These are phyloP conservation scores for Naganishia liquefaciens DNA, from an alignment of 1,284 basidiomycete species.

Conservation along the genomic window DNA sequence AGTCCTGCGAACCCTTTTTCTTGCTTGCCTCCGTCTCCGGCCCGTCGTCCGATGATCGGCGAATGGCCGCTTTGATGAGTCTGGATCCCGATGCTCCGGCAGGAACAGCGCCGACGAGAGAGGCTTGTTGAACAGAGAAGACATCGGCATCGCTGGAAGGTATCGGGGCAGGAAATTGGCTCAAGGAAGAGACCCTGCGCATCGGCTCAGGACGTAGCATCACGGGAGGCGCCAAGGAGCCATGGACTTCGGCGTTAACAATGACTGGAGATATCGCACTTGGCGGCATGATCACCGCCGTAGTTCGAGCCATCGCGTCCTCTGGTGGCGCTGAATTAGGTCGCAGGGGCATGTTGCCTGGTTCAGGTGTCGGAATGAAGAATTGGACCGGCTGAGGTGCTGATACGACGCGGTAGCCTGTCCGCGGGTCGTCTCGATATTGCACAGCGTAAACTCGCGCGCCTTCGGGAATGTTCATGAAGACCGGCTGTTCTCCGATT, in stretches of 20 bases:
- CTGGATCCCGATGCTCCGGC: background rate
- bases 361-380: slow-evolving; percentile 6
- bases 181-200: slow-evolving; percentile 12
- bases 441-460: slow-evolving; percentile 21
- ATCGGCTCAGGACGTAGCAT: slow-evolving; percentile 16
- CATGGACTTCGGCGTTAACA: slow-evolving; percentile 6
- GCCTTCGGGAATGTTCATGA: slow-evolving; percentile 26
- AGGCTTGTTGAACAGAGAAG: slow-evolving; percentile 6
- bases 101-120: background rate
- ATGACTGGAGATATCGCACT: slow-evolving; percentile 7
- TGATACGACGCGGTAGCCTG: slow-evolving; percentile 22
- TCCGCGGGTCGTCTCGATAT: slow-evolving; percentile 23
- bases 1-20: slow-evolving; percentile 9
- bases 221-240: slow-evolving; percentile 12
- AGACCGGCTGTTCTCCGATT: slow-evolving; percentile 16
- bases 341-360: slow-evolving; percentile 5
- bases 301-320: background rate
- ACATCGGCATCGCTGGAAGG: slow-evolving; percentile 8
- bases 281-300: background rate
- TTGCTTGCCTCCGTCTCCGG: background rate
- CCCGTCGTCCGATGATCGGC: slow-evolving; percentile 20
- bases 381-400: slow-evolving; percentile 24
- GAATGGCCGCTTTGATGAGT: slow-evolving; percentile 11
- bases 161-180: slow-evolving; percentile 9
- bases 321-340: slow-evolving; percentile 22